Conservation (phyloP, 169 alveolate genomes). For the Miamiensis avidus region DNA sequence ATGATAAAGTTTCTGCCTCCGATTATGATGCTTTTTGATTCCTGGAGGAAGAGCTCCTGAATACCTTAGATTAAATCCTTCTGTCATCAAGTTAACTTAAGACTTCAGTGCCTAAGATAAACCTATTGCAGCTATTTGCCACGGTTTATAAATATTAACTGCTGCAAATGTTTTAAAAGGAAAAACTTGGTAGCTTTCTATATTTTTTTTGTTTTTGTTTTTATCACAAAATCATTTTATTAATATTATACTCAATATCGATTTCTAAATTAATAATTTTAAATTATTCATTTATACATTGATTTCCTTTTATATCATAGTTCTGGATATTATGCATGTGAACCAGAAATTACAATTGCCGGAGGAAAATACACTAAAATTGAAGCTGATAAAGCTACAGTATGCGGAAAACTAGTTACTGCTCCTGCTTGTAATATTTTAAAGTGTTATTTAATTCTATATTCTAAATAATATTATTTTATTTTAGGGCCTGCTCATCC, state of each 20-base stretch:
- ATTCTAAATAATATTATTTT: no score
- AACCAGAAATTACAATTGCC: conserved; percentile 63
- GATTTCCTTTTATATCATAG: no score
- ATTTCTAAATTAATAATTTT: no score
- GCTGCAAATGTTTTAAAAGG: conserved; percentile 71
- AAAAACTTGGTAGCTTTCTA: not conserved
- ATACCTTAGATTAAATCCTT: conserved; percentile 66
- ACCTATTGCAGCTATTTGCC: conserved; percentile 83
- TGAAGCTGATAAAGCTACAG: conserved; percentile 68
- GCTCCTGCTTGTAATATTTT: conserved; percentile 50
- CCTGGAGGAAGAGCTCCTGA: conserved; percentile 92
- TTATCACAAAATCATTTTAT: no score
- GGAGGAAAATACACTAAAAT: conserved; percentile 59
- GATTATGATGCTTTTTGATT: conserved; percentile 62
- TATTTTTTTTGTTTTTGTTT: no score
- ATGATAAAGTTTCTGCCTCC: conserved; percentile 60
- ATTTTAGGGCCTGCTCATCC: conserved; percentile 61
- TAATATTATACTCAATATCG: no score
- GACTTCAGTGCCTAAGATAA: conserved; percentile 67
- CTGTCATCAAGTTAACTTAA: conserved; percentile 59
- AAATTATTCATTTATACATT: no score
- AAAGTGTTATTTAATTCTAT: no score
- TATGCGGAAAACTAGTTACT: conserved; percentile 74
- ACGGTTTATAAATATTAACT: conserved; percentile 74
- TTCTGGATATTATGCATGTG: conserved; percentile 71